phyloP scores from a whole-genome alignment of 2,329 filamentous ascomycete genomes.

The Alternaria dauci region DNA sequence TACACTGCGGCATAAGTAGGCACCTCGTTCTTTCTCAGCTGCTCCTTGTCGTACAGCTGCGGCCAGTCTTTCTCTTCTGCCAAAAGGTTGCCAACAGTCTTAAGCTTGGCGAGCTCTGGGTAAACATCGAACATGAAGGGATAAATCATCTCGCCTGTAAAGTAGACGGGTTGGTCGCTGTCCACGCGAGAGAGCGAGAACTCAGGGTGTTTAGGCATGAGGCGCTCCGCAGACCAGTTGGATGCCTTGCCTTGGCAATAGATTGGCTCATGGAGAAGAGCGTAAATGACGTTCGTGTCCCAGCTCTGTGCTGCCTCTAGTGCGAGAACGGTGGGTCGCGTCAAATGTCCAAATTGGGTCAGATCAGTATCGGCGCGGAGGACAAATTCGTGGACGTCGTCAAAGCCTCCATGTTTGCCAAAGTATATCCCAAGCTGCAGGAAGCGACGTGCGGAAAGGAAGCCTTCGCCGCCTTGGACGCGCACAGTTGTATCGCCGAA shows the following conservation, averaged over 20 bases:
- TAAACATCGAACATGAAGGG: slow-evolving; percentile 85
- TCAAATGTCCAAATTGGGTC: slow-evolving; percentile 77
- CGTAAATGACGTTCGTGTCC: slow-evolving; percentile 83
- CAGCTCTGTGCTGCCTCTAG: slow-evolving; percentile 74
- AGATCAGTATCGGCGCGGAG: slow-evolving; percentile 76
- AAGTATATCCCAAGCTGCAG: slow-evolving; percentile 80
- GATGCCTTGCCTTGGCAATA: slow-evolving; percentile 77
- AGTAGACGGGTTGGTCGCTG: slow-evolving; percentile 68
- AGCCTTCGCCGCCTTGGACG: slow-evolving; percentile 73
- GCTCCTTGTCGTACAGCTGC: slow-evolving; percentile 75
- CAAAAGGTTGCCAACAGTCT: slow-evolving; percentile 73
- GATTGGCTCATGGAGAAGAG: slow-evolving; percentile 84
- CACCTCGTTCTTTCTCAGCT: slow-evolving; percentile 78
- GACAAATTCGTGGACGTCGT: slow-evolving; percentile 63
- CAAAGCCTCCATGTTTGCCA: slow-evolving; percentile 69
- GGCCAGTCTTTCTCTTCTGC: slow-evolving; percentile 76
- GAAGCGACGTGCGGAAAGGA: slow-evolving; percentile 75
- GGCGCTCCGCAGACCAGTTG: slow-evolving; percentile 76
- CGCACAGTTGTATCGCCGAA: slow-evolving; percentile 65
- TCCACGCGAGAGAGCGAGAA: slow-evolving; percentile 54
- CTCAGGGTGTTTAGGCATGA: slow-evolving; percentile 61
- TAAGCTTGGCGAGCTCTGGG: slow-evolving; percentile 74
- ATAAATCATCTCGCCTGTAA: slow-evolving; percentile 93
- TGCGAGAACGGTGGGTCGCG: slow-evolving; percentile 71
- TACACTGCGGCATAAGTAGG: slow-evolving; percentile 87